Conservation (phyloP, 2,329 filamentous ascomycete genomes). For the Microdochium trichocladiopsis region DNA sequence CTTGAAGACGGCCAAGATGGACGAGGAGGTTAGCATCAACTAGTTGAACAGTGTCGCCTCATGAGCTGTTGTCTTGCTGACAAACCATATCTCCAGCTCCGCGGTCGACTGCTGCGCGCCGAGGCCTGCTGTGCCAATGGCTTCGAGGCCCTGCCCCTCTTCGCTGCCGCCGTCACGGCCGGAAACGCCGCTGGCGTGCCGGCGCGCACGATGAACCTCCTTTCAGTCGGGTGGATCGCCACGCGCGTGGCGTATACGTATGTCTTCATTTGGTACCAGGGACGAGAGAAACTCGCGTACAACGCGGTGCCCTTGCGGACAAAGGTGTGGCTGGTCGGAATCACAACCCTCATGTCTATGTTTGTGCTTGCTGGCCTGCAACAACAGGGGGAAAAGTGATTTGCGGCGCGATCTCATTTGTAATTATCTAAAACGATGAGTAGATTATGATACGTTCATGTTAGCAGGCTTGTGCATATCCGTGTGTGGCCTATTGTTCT, state of each 20-base stretch:
- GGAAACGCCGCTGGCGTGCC: conserved; percentile 15
- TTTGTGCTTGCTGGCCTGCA: conserved; percentile 16
- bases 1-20: conserved; percentile 15
- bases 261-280: conserved; percentile 18
- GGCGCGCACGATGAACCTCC: conserved; percentile 10
- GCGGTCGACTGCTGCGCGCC: conserved; percentile 14
- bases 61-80: background rate
- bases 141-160: conserved; percentile 20
- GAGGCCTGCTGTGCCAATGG: conserved; percentile 17
- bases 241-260: conserved; percentile 16
- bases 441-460: too few species aligned
- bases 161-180: conserved; percentile 18
- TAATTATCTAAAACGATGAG: too few species aligned
- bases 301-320: conserved; percentile 7
- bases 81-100: conserved; percentile 7
- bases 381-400: background rate
- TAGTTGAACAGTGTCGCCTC: background rate
- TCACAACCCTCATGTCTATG: conserved; percentile 9
- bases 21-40: conserved; percentile 14
- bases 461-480: too few species aligned
- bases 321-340: conserved; percentile 12
- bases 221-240: conserved; percentile 13
- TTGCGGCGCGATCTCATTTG: too few species aligned
- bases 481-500: too few species aligned
- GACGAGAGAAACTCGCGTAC: conserved; percentile 10